Conservation (phyloP, 2,329 filamentous ascomycete species). For the Epichloe hybrida region DNA sequence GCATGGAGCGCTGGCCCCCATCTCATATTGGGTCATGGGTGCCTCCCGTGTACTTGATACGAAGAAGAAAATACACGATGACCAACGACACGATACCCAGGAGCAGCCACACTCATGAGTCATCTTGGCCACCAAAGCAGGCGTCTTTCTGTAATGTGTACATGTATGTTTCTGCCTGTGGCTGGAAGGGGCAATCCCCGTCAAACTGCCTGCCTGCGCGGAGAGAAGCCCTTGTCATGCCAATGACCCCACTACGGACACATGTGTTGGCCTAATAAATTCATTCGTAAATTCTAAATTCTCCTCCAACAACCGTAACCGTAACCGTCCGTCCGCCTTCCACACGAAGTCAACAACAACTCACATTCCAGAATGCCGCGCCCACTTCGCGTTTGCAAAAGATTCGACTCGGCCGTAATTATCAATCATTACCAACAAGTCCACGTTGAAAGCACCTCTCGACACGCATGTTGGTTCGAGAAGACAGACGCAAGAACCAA, state of each 20-base stretch:
- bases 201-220: background rate
- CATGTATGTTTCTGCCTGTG: background rate
- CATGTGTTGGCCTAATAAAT: no score
- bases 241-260: no score
- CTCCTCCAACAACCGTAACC: no score
- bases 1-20: background rate
- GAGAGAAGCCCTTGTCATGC: background rate
- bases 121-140: background rate
- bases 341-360: no score
- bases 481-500: background rate
- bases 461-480: background rate
- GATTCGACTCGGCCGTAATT: constrained; percentile 1
- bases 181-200: background rate
- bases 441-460: background rate
- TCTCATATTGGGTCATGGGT: background rate
- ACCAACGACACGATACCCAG: no score
- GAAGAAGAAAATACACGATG: no score
- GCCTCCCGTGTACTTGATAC: background rate
- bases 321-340: no score
- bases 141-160: background rate
- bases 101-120: background rate
- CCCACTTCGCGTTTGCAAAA: background rate
- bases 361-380: background rate
- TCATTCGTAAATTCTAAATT: no score
- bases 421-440: background rate